A percentile compares a stretch with the other conserved stretches of the same genome.
phyloP scores from a whole-genome alignment of 176 grass and related monocot species.

The Avena sativa region DNA sequence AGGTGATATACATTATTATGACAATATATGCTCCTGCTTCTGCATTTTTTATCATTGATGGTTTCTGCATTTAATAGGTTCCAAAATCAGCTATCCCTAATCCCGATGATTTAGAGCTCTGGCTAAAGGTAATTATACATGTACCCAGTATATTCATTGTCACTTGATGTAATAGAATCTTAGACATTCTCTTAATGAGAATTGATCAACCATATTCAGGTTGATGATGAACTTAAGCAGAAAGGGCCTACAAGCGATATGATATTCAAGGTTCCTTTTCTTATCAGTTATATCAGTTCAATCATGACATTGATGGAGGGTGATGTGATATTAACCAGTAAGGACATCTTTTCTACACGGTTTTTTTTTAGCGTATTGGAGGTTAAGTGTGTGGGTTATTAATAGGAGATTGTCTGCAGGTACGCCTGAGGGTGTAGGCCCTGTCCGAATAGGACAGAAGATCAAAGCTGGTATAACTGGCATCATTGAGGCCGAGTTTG shows the following conservation, averaged over 20 bases:
- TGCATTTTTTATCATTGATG: background rate
- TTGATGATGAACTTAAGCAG: conserved; percentile 87
- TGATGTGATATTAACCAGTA: conserved; percentile 96
- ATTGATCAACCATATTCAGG: conserved; percentile 45
- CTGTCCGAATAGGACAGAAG: conserved; percentile 82
- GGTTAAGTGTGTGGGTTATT: conserved; percentile 13
- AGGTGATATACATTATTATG: background rate
- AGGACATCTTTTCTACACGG: background rate
- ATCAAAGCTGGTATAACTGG: conserved; percentile 92
- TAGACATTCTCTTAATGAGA: conserved; percentile 11
- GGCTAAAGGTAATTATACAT: conserved; percentile 77
- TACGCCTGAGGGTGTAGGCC: conserved; percentile 88
- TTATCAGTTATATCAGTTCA: conserved; percentile 94
- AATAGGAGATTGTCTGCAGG: conserved; percentile 48
- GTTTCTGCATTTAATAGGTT: conserved; percentile 53
- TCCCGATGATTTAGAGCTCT: conserved; percentile 86
- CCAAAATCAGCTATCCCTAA: conserved; percentile 82
- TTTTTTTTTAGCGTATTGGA: background rate
- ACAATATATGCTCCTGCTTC: background rate
- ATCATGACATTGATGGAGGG: conserved; percentile 93
- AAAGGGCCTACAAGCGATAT: conserved; percentile 92
- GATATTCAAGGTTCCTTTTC: conserved; percentile 95
- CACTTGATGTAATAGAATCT: background rate
- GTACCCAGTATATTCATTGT: background rate
- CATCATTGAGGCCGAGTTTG: conserved; percentile 86